These are phyloP conservation scores for Neurospora tetrasperma DNA, from an alignment of 495 filamentous ascomycete genomes.

Conservation along the genomic window DNA sequence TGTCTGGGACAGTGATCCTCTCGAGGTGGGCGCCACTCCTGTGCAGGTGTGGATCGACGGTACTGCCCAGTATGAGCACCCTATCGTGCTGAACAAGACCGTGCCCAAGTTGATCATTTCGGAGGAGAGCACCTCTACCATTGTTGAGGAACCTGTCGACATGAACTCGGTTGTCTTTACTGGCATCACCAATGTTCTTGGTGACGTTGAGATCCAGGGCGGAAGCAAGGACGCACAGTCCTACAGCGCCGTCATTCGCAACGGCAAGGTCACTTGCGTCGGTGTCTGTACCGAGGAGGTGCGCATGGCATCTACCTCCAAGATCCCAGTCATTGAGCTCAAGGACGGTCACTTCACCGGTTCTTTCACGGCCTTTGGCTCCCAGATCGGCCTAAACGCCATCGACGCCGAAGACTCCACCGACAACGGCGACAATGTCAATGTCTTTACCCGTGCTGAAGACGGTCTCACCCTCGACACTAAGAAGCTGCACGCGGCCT, in stretches of 20 bases:
- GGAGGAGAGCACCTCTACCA: constrained; percentile 17
- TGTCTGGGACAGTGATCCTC: constrained; percentile 56
- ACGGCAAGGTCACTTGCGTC: constrained; percentile 41
- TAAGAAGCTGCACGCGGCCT: constrained; percentile 33
- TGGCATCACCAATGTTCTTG: constrained; percentile 34
- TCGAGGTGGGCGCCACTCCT: constrained; percentile 49
- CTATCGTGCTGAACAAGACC: constrained; percentile 32
- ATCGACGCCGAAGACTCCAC: constrained; percentile 44
- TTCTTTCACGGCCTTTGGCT: constrained; percentile 45
- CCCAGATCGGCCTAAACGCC: constrained; percentile 43
- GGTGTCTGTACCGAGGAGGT: constrained; percentile 32
- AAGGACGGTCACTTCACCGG: constrained; percentile 45
- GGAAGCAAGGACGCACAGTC: constrained; percentile 6
- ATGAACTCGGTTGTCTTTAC: constrained; percentile 36
- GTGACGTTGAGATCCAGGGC: constrained; percentile 8
- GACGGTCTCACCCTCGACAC: constrained; percentile 35
- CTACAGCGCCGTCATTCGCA: constrained; percentile 30
- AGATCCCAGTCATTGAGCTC: constrained; percentile 33
- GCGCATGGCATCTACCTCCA: constrained; percentile 15
- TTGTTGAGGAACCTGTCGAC: constrained; percentile 25
- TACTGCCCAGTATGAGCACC: constrained; percentile 37
- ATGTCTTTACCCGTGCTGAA: constrained; percentile 33
- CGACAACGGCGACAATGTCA: constrained; percentile 30
- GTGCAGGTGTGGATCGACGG: constrained; percentile 59
- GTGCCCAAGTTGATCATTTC: constrained; percentile 15